phyloP scores from a whole-genome alignment of 768 basidiomycete genomes.

The Calocybe gangraenosa region DNA sequence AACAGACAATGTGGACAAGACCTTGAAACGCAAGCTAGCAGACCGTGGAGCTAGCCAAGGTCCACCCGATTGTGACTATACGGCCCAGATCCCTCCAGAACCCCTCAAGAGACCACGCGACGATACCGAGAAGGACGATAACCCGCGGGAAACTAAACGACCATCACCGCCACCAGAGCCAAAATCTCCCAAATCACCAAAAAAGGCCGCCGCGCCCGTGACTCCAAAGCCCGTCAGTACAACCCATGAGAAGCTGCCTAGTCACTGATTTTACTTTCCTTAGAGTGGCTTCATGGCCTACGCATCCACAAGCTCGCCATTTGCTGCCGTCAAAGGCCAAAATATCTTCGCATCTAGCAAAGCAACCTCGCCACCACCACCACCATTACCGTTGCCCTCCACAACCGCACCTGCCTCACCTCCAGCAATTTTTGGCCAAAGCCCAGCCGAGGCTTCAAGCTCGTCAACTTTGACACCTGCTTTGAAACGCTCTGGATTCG shows the following conservation, averaged over 20 bases:
- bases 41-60: slow-evolving; percentile 67
- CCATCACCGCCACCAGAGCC: slow-evolving; percentile 69
- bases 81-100: slow-evolving; percentile 25
- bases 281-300: slow-evolving; percentile 80
- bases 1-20: slow-evolving; percentile 50
- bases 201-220: slow-evolving; percentile 14
- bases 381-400: slow-evolving; percentile 21
- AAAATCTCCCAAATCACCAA: slow-evolving; percentile 22
- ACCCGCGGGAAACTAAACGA: slow-evolving; percentile 55
- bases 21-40: slow-evolving; percentile 63
- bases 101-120: slow-evolving; percentile 58
- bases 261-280: slow-evolving; percentile 9
- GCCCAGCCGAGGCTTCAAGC: slow-evolving; percentile 16
- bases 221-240: slow-evolving; percentile 43
- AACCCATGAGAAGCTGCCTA: not conserved
- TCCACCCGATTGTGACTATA: slow-evolving; percentile 36
- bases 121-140: slow-evolving; percentile 57
- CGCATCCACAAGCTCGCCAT: slow-evolving; percentile 70
- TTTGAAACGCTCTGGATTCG: slow-evolving; percentile 30
- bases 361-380: slow-evolving; percentile 26
- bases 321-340: slow-evolving; percentile 68
- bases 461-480: slow-evolving; percentile 20
- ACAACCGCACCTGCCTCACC: slow-evolving; percentile 11
- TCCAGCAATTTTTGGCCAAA: slow-evolving; percentile 8
- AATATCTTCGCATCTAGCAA: slow-evolving; percentile 45